A percentile compares a stretch with the other conserved stretches of the same genome.
These are phyloP conservation scores for Tephrocybe rancida DNA, from an alignment of 768 basidiomycete species.

Conservation along the genomic window DNA sequence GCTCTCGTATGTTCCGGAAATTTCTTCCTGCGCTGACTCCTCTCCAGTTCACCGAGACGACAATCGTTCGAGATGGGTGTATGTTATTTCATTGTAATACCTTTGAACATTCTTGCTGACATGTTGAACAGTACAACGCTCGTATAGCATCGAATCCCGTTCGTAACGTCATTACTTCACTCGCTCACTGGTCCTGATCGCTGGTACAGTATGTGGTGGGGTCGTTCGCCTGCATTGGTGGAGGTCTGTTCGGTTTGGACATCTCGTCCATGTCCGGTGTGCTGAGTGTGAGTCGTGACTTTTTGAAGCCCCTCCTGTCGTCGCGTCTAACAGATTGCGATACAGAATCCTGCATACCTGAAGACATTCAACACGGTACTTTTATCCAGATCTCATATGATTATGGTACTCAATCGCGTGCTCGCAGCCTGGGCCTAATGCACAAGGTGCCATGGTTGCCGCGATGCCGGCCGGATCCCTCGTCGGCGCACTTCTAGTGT, in stretches of 20 bases:
- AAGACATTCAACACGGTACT: constrained; percentile 35
- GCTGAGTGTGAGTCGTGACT: constrained; percentile 45
- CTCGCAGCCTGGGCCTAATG: constrained; percentile 48
- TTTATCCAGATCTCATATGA: background rate
- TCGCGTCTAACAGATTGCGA: background rate
- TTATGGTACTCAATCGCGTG: background rate
- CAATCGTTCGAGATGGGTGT: constrained; percentile 18
- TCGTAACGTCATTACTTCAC: constrained; percentile 2
- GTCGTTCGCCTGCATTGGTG: constrained; percentile 81
- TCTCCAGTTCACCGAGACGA: background rate
- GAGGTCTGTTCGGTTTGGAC: constrained; percentile 79
- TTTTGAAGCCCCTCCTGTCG: background rate
- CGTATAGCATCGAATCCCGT: constrained; percentile 64
- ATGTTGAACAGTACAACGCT: constrained; percentile 46
- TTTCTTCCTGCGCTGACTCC: background rate
- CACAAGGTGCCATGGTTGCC: constrained; percentile 59
- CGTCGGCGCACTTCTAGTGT: constrained; percentile 64
- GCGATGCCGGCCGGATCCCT: constrained; percentile 80
- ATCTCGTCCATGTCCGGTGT: constrained; percentile 85
- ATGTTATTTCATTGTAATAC: background rate
- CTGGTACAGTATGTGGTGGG: constrained; percentile 67
- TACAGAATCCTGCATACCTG: constrained; percentile 41
- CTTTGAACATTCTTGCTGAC: background rate
- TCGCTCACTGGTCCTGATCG: background rate
- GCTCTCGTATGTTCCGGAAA: background rate